phyloP scores from a whole-genome alignment of 2,329 filamentous ascomycete genomes.

The Cephalotrichum gorgonifer region DNA sequence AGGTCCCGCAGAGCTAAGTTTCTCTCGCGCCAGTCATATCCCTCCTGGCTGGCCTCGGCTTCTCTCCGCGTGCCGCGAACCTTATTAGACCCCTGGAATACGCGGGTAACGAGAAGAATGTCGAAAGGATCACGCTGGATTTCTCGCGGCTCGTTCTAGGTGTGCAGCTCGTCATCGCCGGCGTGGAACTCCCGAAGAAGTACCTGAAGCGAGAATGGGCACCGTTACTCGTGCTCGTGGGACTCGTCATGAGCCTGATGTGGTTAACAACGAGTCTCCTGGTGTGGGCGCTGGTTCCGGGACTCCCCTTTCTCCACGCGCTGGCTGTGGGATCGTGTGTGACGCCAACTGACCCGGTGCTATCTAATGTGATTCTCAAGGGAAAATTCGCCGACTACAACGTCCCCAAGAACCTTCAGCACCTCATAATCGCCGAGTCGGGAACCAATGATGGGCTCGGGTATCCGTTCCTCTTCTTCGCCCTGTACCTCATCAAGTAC shows the following conservation, averaged over 20 bases:
- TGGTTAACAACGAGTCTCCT: constrained; percentile 75
- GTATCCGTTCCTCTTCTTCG: constrained; percentile 81
- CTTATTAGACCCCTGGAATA: constrained; percentile 69
- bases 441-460: constrained; percentile 84
- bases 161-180: constrained; percentile 81
- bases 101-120: constrained; percentile 44
- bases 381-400: constrained; percentile 89
- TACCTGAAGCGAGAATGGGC: constrained; percentile 75
- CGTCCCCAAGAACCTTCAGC: constrained; percentile 70
- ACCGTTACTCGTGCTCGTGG: constrained; percentile 62
- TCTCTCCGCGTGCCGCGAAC: constrained; percentile 62
- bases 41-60: constrained; percentile 64
- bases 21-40: constrained; percentile 60
- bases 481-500: constrained; percentile 75
- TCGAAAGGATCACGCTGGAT: constrained; percentile 67
- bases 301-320: constrained; percentile 65
- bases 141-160: constrained; percentile 83
- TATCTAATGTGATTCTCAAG: constrained; percentile 86
- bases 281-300: constrained; percentile 65
- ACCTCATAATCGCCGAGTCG: constrained; percentile 71
- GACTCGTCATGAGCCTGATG: constrained; percentile 78
- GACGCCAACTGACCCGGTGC: constrained; percentile 82
- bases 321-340: constrained; percentile 75
- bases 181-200: constrained; percentile 75
- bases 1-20: background rate